Evolutionary conservation across 2,329 filamentous ascomycete genomes (phyloP), one percentile per base, ranked within the genome.

Genomic region (Ophiostoma angusticollis): DNA sequence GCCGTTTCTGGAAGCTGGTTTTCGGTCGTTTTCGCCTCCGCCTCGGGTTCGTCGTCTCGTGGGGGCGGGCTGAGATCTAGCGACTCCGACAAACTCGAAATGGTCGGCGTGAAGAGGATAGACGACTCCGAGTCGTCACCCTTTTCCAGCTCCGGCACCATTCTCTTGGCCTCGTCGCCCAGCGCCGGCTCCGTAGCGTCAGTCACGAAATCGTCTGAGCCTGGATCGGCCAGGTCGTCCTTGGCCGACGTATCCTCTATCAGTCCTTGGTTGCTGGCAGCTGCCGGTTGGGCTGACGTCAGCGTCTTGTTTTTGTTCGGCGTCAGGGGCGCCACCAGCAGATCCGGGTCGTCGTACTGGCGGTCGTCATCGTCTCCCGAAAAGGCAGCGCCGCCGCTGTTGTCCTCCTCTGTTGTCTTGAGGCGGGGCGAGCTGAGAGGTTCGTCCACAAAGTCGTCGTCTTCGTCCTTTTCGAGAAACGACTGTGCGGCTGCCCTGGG

Each of bases 381-480:
- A n/a, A n/a, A n/a, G n/a, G n/a, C n/a, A n/a, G n/a, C n/a, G n/a
- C n/a, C n/a, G n/a, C n/a, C n/a, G n/a, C n/a, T n/a, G n/a, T 69
- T 72, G 44, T 74, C 68, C 23, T 72, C 71, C 34, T 72, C 70
- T 14, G n/a, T n/a, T n/a, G 81, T 65, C 14, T 74, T 67, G 8
- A 89, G 66, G 5, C 68, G 64, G 3, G 75, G 74, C 4, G 81
- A 83, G 47, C 74, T 81, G 14, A 85, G 64, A 3, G 82, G 80
- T 55, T 87, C 81, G 45, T 87, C 81, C 16, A 86, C 79, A 52
- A 87, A 82, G 42, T 84, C 78, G 37, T 80, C 78, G 37, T 81
- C 78, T 39, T 81, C 78, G 46, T 79, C 74, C 51, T 71, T 74
- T 49, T 74, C 64, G 41, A 69, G 52, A 42, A 68, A 65, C 2